Base-by-base conservation (phyloP, 2,329 filamentous ascomycete genomes). In the Sporothrix sp. region DNA sequence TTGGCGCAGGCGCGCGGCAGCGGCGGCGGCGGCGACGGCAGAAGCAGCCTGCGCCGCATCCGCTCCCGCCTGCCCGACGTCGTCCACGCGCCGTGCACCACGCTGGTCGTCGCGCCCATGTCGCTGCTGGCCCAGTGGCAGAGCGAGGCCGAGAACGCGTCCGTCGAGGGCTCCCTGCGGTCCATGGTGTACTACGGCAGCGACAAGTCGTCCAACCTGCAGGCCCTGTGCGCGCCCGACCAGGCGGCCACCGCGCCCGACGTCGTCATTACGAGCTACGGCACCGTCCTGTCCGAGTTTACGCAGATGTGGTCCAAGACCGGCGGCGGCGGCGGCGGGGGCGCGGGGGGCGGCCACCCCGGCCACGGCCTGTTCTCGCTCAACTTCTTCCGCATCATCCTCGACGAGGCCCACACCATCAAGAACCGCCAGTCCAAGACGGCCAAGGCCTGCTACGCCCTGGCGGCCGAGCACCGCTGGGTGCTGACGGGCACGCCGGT, bases 61-160 rank as follows among this genome's bases (percentile, higher is more conserved):
- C 54, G 50, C 1, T 39, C 57, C 5, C 47, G 32, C n/a, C 38
- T 51, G 13, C 53, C 73, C 9, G 69, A 71, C 1, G 69, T 88
- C 3, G 74, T 85, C 42, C 65, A 75, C 48, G 93, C 90, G 1
- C 90, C 89, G 0, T 87, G 84, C 62, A 97, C 93, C 0, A 98
- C 93, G 0, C 71, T 98, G 3, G 91, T 98, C 0, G 78, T 98
- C n/a, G 93, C 93, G 0, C 93, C 93, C 2, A 97, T 96, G 82
- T 97, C 93, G 9, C 72, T 98, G 2, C 75, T 98, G n/a, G 79
- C 91, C 0, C 93, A 98, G 64, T 98, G 93, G 93, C 86, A 95
- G 59, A 95, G 87, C 61, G 93, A 98, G 69, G 87, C 90, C 0
- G 81, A 90, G 59, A 95, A 91, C 61, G 90, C 93, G 0, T 97